Evolutionary conservation across 2,329 filamentous ascomycete genomes (phyloP), one percentile per base, ranked within the genome.

Genomic region (Claviceps arundinis): DNA sequence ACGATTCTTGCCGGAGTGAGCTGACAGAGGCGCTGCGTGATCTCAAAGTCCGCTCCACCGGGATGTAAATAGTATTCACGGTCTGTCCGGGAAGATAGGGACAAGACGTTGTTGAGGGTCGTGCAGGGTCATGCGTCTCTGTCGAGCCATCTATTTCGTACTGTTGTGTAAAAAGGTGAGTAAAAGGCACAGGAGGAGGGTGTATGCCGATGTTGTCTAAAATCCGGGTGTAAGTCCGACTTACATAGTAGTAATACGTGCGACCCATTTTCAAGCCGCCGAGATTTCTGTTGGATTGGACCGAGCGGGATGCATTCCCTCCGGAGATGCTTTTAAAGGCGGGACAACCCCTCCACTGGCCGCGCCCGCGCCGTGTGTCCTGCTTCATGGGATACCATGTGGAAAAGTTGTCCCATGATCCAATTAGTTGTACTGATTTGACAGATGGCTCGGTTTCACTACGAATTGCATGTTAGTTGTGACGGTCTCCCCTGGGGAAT

Each of bases 401-500:
- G 55, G 77, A 74, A 70, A 96, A 96, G 72, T 95, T 95, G 72
- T 96, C 90, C 91, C 91, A 97, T 57, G 89, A 95, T 56, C 91
- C 91, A 60, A 93, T 76, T 46, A 96, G 77, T 63, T 87, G 82
- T 58, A 96, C 87, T 45, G 84, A 84, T 56, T 76, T 75, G 56
- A 82, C 76, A 50, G 78, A 75, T 57, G 77, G 75, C 59, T 76
- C 66, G 51, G 81, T 82, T 69, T 78, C 74, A 62, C 81, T 84
- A 64, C 52, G 59, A 60, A 55, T 46, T 37, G 50, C 41, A 48
- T 43, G 57, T 60, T 56, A 62, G 61, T 56, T 55, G 38, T 56
- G 5, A 14, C 37, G 43, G n/a, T 19, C 19, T 19, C 2, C 19
- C 19, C 19, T 19, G 19, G 19, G 19, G 19, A 9, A 30, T 30